Percentiles rank a stretch among this genome's conserved stretches.
Conservation (phyloP, 2,329 filamentous ascomycete genomes). For the Remersonia thermophila region DNA sequence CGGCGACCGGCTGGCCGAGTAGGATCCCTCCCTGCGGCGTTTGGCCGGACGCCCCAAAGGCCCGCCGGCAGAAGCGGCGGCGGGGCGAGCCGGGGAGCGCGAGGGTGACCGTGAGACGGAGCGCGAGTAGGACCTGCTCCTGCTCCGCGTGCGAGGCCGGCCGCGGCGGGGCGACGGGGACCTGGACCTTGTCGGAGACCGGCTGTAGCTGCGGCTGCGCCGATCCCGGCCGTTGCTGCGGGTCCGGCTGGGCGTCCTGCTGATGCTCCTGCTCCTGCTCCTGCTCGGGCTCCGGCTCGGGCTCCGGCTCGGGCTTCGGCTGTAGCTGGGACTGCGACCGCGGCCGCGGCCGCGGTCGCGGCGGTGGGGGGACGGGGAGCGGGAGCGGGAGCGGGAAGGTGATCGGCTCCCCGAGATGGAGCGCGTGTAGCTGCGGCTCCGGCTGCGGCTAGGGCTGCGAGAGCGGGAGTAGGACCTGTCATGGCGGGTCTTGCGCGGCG, state of each 20-base stretch:
- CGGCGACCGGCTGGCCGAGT: slow-evolving; percentile 12
- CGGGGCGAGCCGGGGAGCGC: background rate
- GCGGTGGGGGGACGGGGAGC: slow-evolving; percentile 9
- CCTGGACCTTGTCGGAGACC: slow-evolving; percentile 10
- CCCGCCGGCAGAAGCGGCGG: background rate
- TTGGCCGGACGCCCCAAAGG: background rate
- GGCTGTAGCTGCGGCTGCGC: slow-evolving; percentile 8
- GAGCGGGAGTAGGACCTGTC: slow-evolving; percentile 14
- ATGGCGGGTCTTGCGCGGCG: slow-evolving; percentile 7
- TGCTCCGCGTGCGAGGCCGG: slow-evolving; percentile 10
- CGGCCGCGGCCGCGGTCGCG: slow-evolving; percentile 5
- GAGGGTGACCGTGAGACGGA: slow-evolving; percentile 7
- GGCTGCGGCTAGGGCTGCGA: slow-evolving; percentile 10
- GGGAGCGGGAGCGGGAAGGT: slow-evolving; percentile 5
- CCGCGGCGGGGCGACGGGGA: slow-evolving; percentile 9
- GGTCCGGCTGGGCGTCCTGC: background rate
- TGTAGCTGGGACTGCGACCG: slow-evolving; percentile 8
- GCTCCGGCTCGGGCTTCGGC: slow-evolving; percentile 3
- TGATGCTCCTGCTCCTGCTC: background rate
- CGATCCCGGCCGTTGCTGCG: background rate
- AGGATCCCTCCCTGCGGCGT: slow-evolving; percentile 11
- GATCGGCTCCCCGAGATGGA: slow-evolving; percentile 9
- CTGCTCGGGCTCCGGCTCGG: background rate
- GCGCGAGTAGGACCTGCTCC: slow-evolving; percentile 12
- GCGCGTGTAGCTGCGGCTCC: slow-evolving; percentile 11